A percentile compares a stretch with the other conserved stretches of the same genome.
These are phyloP conservation scores for Solanum hybrid DNA, from an alignment of 305 asterid genomes.

Conservation along the genomic window DNA sequence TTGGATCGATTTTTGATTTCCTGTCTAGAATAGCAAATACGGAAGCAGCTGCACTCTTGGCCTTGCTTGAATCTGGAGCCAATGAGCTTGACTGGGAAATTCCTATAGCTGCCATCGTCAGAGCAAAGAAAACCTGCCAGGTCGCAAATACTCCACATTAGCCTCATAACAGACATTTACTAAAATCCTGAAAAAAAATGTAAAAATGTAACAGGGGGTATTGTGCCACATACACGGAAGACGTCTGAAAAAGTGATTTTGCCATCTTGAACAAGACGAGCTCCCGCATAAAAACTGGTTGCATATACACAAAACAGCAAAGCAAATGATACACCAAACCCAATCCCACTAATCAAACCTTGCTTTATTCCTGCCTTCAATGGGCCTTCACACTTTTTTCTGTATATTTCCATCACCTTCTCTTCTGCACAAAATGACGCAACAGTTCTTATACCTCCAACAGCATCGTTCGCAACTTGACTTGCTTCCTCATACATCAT, in stretches of 20 bases:
- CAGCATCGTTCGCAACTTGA: conserved; percentile 52
- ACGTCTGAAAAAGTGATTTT: conserved; percentile 42
- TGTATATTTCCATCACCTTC: conserved; percentile 40
- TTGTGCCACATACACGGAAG: conserved; percentile 36
- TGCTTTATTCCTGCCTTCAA: conserved; percentile 28
- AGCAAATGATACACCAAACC: conserved; percentile 45
- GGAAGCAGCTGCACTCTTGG: conserved; percentile 44
- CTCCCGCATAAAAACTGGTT: conserved; percentile 58
- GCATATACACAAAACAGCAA: conserved; percentile 45
- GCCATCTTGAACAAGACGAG: conserved; percentile 45
- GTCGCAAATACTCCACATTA: neutral
- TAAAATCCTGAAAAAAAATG: neutral
- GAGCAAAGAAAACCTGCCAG: conserved; percentile 50
- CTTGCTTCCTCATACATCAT: conserved; percentile 51
- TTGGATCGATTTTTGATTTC: conserved; percentile 36
- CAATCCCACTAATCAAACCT: conserved; percentile 45
- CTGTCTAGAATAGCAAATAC: conserved; percentile 50
- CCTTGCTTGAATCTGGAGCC: conserved; percentile 58
- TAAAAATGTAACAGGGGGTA: neutral
- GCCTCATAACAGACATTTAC: neutral
- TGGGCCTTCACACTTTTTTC: conserved; percentile 38
- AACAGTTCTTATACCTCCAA: conserved; percentile 54
- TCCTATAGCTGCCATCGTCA: conserved; percentile 50
- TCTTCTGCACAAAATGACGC: conserved; percentile 65
- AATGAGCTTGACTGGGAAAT: conserved; percentile 62